Evolutionary conservation across 2,329 filamentous ascomycete genomes (phyloP).

Genomic region (Didymella exigua): DNA sequence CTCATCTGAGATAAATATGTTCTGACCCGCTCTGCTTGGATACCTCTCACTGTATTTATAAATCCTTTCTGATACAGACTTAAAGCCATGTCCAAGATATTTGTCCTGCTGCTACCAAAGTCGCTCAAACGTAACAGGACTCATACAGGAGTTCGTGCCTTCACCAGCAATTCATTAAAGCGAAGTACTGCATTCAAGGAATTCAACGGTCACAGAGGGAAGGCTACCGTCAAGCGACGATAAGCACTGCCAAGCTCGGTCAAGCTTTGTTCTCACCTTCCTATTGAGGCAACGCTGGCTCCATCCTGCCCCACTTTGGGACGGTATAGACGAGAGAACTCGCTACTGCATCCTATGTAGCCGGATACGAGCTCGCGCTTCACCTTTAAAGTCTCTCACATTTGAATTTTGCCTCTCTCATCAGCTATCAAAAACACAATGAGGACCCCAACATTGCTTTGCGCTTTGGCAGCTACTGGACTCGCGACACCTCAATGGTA

Average conservation of each 20-base stretch:
- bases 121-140: too few relatives aligned
- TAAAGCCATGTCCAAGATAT: too few relatives aligned
- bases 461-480: constrained; percentile 9
- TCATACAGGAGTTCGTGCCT: neutral
- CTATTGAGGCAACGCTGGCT: constrained; percentile 15
- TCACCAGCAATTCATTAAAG: neutral
- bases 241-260: constrained; percentile 25
- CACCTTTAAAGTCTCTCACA: constrained; percentile 1
- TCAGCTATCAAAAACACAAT: constrained; percentile 2
- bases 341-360: neutral
- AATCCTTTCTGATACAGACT: too few relatives aligned
- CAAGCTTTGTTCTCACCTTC: constrained; percentile 25
- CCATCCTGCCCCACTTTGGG: constrained; percentile 11
- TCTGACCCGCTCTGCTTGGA: too few relatives aligned
- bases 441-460: constrained; percentile 15
- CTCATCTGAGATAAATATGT: too few relatives aligned
- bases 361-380: neutral
- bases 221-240: constrained; percentile 16
- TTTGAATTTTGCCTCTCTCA: neutral
- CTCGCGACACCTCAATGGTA: constrained; percentile 9
- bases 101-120: too few relatives aligned
- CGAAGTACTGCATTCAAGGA: neutral
- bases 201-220: neutral
- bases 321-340: neutral
- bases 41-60: too few relatives aligned